Conservation (phyloP, 2,329 filamentous ascomycete genomes). For the Trichoderma atrobrunneum region DNA sequence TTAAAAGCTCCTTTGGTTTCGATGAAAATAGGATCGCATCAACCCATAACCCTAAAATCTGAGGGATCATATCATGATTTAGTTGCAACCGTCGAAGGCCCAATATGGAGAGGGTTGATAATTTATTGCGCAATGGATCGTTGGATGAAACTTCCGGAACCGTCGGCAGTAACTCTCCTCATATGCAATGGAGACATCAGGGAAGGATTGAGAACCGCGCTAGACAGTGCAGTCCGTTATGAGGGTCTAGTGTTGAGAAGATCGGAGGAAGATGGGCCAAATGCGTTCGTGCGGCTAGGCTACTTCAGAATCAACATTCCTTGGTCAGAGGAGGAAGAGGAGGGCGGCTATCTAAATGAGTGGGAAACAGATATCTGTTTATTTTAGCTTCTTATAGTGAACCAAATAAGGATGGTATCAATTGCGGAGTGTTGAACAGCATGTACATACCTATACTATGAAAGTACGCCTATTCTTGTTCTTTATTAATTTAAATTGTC, state of each 20-base stretch:
- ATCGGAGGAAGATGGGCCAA: background rate
- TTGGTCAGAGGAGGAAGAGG: background rate
- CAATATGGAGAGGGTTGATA: background rate
- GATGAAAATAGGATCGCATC: background rate
- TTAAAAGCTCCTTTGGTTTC: background rate
- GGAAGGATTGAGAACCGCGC: background rate
- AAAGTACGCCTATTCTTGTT: too few species aligned
- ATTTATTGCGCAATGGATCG: background rate
- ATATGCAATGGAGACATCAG: background rate
- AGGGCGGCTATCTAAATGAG: background rate
- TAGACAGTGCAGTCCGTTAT: accelerated
- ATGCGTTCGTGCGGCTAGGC: background rate
- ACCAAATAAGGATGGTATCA: too few species aligned
- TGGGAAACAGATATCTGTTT: background rate
- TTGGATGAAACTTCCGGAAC: background rate
- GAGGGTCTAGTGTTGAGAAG: background rate
- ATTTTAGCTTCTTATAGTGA: background rate
- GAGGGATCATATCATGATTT: background rate
- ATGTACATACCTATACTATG: too few species aligned
- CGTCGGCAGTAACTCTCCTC: background rate
- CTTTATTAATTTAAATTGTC: too few species aligned
- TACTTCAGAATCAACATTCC: background rate
- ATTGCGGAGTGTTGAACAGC: too few species aligned
- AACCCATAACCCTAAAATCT: too few species aligned
- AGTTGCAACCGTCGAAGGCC: background rate